A percentile compares a stretch with the other conserved stretches of the same genome.
Evolutionary conservation across 345 rosid genomes (phyloP).

Genomic region (Raphanus sativus): DNA sequence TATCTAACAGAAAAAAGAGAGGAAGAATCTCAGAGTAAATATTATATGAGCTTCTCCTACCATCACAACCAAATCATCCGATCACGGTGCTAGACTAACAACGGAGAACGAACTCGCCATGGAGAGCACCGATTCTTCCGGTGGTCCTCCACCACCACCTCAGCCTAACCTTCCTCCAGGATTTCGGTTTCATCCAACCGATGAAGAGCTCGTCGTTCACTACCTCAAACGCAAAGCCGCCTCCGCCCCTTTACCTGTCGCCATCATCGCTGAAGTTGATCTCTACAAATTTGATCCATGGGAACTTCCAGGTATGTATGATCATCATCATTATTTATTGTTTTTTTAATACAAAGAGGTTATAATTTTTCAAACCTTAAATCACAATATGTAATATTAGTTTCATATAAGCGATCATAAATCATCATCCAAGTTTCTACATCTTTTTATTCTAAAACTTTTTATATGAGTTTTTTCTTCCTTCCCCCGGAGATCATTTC

Average conservation of each 20-base stretch:
- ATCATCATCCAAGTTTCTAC: not conserved
- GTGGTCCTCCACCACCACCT: constrained; percentile 58
- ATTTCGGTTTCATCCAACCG: constrained; percentile 96
- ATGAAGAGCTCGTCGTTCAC: constrained; percentile 94
- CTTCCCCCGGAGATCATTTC: not conserved
- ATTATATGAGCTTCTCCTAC: constrained; percentile 21
- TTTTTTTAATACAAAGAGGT: not conserved
- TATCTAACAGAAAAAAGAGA: not conserved
- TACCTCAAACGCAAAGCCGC: constrained; percentile 87
- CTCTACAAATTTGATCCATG: constrained; percentile 96
- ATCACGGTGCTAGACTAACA: constrained; percentile 28
- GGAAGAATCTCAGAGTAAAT: not conserved
- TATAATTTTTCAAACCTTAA: no score
- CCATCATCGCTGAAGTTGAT: constrained; percentile 91
- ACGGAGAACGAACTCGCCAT: constrained; percentile 26
- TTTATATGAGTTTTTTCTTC: not conserved
- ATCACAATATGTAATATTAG: not conserved
- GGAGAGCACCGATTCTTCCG: constrained; percentile 83
- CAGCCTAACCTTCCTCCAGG: constrained; percentile 83
- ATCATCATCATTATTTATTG: not conserved
- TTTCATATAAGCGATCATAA: not conserved
- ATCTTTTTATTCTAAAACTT: not conserved
- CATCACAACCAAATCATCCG: constrained; percentile 10
- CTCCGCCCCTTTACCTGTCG: constrained; percentile 77
- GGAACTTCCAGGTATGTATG: constrained; percentile 83